Conservation (phyloP, 257 asterid genomes). For the Rehmannia glutinosa region DNA sequence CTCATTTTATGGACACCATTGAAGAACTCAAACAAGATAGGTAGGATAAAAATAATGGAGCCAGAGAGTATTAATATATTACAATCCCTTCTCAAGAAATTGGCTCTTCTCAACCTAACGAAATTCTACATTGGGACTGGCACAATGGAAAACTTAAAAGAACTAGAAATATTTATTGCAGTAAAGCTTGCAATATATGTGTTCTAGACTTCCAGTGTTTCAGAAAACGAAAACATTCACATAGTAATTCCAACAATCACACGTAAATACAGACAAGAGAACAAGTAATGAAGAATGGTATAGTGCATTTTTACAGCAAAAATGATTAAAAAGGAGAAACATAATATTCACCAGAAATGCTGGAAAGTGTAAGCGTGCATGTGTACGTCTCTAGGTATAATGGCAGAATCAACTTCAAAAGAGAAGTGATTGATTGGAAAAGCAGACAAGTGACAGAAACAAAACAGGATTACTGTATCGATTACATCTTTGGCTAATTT, state of each 20-base stretch:
- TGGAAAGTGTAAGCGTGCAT: neutral
- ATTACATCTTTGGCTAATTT: slow-evolving; percentile 8
- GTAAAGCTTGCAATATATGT: neutral
- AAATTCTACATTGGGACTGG: neutral
- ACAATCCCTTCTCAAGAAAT: neutral
- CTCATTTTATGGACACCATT: neutral
- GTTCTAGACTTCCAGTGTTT: neutral
- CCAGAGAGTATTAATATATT: neutral
- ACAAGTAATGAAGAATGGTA: neutral
- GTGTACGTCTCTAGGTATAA: neutral
- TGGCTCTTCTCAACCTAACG: slow-evolving; percentile 2
- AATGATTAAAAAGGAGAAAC: neutral
- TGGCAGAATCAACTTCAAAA: neutral
- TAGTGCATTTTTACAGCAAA: neutral
- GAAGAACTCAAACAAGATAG: slow-evolving; percentile 6
- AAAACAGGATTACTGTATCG: neutral
- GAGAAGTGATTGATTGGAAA: neutral
- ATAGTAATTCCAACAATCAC: neutral
- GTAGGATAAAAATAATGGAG: neutral
- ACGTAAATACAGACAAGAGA: neutral
- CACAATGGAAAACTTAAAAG: neutral
- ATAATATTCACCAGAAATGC: neutral
- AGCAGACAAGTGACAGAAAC: neutral
- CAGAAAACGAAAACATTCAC: neutral
- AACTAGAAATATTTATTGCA: neutral